These are phyloP conservation scores for Candida chauliodis DNA, from an alignment of 805 yeast genomes.

Conservation along the genomic window DNA sequence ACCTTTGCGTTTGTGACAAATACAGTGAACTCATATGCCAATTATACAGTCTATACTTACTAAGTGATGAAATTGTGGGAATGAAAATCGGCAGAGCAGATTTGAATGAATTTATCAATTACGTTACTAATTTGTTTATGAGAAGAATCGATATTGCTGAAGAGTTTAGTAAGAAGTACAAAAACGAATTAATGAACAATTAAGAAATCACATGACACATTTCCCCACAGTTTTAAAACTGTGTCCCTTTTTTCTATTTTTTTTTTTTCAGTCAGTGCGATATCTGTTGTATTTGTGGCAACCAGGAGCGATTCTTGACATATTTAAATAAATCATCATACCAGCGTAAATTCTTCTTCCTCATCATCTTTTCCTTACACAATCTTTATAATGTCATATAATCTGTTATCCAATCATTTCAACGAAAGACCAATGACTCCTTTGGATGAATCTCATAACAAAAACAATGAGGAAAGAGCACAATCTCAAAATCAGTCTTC, in stretches of 20 bases:
- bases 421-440: conserved; percentile 8
- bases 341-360: no score
- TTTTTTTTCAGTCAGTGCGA: no score
- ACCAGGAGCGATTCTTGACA: not conserved
- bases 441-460: not conserved
- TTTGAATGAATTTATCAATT: not conserved
- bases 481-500: not conserved
- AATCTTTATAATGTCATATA: conserved; percentile 3
- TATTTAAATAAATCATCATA: no score
- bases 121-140: conserved; percentile 1
- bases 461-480: not conserved
- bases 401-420: conserved; percentile 6
- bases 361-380: not conserved
- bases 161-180: not conserved
- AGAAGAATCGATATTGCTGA: conserved; percentile 5
- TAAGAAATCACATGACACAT: not conserved
- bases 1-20: conserved; percentile 3
- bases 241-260: no score
- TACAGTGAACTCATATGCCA: conserved; percentile 3
- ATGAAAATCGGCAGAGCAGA: not conserved
- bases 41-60: conserved; percentile 1
- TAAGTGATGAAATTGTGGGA: not conserved
- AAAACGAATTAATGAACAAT: conserved; percentile 1
- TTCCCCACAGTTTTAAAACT: conserved; percentile 3
- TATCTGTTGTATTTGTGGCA: not conserved